These are phyloP conservation scores for Alternaria tenuissima DNA, from an alignment of 2,329 filamentous ascomycete species.

Conservation along the genomic window DNA sequence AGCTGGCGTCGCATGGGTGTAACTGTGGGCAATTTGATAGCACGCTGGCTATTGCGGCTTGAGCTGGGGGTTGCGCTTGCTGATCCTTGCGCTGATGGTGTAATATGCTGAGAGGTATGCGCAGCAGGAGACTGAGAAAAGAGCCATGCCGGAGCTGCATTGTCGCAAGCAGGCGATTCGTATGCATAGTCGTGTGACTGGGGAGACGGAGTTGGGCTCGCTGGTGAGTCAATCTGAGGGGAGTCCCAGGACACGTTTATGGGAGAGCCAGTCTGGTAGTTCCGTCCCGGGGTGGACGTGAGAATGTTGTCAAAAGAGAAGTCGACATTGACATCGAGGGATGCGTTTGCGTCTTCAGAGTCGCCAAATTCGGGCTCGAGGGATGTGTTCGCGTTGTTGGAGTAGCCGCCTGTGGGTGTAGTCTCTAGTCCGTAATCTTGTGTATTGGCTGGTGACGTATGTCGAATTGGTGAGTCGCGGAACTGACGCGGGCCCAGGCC, in stretches of 20 bases:
- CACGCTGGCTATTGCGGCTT: neutral
- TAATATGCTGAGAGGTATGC: neutral
- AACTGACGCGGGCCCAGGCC: neutral
- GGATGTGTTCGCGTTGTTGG: neutral
- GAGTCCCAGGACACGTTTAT: constrained; percentile 9
- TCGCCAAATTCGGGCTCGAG: neutral
- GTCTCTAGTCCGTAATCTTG: neutral
- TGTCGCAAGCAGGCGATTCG: neutral
- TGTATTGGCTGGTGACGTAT: neutral
- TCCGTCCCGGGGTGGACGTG: constrained; percentile 22
- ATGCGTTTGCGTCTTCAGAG: neutral
- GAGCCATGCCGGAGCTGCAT: neutral
- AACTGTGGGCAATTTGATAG: neutral
- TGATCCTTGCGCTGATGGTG: neutral
- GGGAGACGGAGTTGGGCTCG: neutral
- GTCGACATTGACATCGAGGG: constrained; percentile 11
- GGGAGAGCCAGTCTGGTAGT: constrained; percentile 19
- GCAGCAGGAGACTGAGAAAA: neutral
- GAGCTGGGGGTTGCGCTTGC: neutral
- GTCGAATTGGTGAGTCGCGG: neutral
- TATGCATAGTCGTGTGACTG: neutral
- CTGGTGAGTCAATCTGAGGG: constrained; percentile 1
- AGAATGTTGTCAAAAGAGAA: constrained; percentile 29
- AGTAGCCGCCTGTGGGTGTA: neutral
- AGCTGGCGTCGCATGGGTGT: constrained; percentile 22